Base-by-base conservation (phyloP, 2,329 filamentous ascomycete genomes). In the Pseudovirgaria hyperparasitica region DNA sequence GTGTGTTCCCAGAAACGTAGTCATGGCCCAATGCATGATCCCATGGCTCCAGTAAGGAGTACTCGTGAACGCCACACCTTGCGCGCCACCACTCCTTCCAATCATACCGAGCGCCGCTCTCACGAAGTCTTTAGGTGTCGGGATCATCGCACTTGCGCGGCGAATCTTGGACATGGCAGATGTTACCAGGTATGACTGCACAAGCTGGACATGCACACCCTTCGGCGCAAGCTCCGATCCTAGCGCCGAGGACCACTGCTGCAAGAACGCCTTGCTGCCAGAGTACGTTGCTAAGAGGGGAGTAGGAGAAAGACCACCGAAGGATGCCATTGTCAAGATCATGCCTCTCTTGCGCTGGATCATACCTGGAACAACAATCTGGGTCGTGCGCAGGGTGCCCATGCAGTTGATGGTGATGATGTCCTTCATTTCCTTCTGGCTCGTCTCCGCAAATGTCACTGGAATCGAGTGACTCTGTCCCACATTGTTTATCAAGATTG, bases 161-260 rank as follows among this genome's bases (percentile, higher is more conserved):
- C 82, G 78, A 43, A 98, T 74, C 68, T 98, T 98, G 58, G 80
- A 87, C 90, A 98, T 98, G 46, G 87, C 84, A 1, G 82, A 87
- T 4, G 85, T 92, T 45, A 98, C 82, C 25, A 98, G 72, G 55
- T 98, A 92, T 42, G 80, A 85, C 41, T 96, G 71, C 16, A 92
- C 77, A 25, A 96, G 72, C 55, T 96, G 76, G n/a, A 93, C 85
- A 37, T 84, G 77, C 21, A 98, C 74, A 31, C 82, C 81, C 42
- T 81, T 67, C 2, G 76, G 72, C 36, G 78, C 72, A 16, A 98
- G 69, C 57, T 98, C 90, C 9, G 77, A 71, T 1, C 78, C 81
- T 9, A 98, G 69, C 8, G 90, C 76, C 5, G 75, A 79, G 39
- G 81, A 93, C 90, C 90, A 98, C 49, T 92, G 78, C 59, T 96